These are phyloP conservation scores for Aspergillus spinulosporus DNA, from an alignment of 2,329 filamentous ascomycete species.

Conservation along the genomic window DNA sequence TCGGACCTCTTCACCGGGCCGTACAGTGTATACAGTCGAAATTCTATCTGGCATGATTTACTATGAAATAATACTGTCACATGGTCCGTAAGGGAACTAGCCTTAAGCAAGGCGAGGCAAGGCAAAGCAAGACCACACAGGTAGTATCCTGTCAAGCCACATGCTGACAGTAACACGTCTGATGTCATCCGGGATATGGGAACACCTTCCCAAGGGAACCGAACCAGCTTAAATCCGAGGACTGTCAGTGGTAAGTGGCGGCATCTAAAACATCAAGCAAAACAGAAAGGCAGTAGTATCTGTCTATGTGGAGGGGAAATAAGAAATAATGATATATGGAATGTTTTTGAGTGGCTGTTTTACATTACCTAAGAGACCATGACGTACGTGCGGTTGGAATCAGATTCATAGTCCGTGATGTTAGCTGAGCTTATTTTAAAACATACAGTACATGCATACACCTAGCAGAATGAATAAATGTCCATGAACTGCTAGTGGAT, in stretches of 20 bases:
- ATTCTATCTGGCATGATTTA: not conserved
- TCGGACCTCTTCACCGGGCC: not conserved
- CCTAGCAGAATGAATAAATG: not conserved
- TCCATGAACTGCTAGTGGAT: not conserved
- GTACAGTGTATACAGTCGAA: not conserved
- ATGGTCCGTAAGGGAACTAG: not conserved
- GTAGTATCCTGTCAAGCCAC: not conserved
- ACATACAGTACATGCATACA: not conserved
- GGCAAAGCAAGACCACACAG: not conserved
- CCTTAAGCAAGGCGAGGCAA: too few relatives aligned
- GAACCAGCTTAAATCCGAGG: not conserved
- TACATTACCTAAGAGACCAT: not conserved
- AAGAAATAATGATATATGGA: not conserved
- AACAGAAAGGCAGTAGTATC: not conserved
- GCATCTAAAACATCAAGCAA: not conserved
- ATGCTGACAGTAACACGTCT: not conserved
- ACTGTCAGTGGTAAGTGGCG: not conserved
- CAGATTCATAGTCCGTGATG: not conserved
- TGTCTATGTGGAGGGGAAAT: not conserved
- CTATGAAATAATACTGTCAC: not conserved
- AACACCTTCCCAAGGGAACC: not conserved
- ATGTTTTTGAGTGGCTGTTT: not conserved
- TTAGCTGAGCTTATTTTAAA: not conserved
- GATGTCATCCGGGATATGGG: not conserved
- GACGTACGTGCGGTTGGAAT: conserved; percentile 5